Evolutionary conservation across 2,329 filamentous ascomycete genomes (phyloP).

Genomic region (Fusarium illudens): DNA sequence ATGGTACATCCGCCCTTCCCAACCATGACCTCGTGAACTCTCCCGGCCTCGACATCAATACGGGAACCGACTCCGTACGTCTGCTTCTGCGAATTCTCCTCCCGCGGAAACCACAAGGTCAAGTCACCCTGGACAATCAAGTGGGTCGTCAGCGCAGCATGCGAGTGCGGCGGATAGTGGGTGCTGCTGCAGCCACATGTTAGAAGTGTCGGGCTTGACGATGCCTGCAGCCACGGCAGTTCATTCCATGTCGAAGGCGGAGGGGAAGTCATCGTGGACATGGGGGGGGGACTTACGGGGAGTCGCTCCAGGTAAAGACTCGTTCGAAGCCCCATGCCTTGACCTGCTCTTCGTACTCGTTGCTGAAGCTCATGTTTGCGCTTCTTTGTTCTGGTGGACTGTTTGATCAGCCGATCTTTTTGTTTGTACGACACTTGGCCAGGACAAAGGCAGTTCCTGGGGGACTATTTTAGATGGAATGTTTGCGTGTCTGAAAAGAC

Average conservation of each 20-base stretch:
- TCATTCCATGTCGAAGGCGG: neutral
- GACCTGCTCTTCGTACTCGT: conserved; percentile 64
- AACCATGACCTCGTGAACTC: conserved; percentile 75
- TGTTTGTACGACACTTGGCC: neutral
- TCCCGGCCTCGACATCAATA: conserved; percentile 71
- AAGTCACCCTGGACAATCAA: conserved; percentile 71
- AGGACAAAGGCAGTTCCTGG: neutral
- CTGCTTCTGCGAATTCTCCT: conserved; percentile 62
- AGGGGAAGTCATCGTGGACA: neutral
- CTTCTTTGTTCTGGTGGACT: neutral
- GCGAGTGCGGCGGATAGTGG: conserved; percentile 74
- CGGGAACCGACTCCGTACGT: conserved; percentile 68
- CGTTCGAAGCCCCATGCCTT: conserved; percentile 73
- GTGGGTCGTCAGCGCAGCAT: conserved; percentile 72
- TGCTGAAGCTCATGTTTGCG: conserved; percentile 40
- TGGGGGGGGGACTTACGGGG: conserved; percentile 62
- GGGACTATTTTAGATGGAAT: neutral
- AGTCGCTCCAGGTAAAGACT: conserved; percentile 78
- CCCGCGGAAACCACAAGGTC: conserved; percentile 72
- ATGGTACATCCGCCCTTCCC: conserved; percentile 72
- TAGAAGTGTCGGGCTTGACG: conserved; percentile 7
- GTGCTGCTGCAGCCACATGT: conserved; percentile 60
- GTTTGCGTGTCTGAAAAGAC: neutral
- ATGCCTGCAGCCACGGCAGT: conserved; percentile 9
- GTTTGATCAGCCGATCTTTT: neutral